phyloP scores from a whole-genome alignment of 2,329 filamentous ascomycete species.

The Colletotrichum cordylinicola region DNA sequence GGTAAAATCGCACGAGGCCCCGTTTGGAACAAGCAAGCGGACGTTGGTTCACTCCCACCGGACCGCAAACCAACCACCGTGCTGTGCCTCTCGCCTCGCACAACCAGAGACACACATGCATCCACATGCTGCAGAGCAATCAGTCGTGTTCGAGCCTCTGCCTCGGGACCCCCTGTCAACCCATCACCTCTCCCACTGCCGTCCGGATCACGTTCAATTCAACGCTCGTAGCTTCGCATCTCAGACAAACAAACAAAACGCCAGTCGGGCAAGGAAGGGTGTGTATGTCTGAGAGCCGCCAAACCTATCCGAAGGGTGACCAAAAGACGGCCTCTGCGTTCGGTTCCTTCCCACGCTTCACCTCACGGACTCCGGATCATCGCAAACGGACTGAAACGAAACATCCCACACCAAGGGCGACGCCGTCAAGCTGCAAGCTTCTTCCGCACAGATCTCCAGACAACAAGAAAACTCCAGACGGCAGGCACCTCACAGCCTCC shows the following conservation, averaged over 20 bases:
- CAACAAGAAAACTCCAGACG: not conserved
- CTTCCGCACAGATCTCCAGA: slow-evolving; percentile 11
- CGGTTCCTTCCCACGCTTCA: not conserved
- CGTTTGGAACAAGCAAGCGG: not conserved
- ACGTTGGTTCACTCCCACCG: not conserved
- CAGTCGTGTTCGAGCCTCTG: not conserved
- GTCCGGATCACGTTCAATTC: not conserved
- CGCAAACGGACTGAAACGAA: slow-evolving; percentile 13
- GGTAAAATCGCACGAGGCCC: not conserved
- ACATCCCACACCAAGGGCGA: not conserved
- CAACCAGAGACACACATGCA: not conserved
- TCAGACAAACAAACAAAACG: not conserved
- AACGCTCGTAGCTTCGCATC: not conserved
- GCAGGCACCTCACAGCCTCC: slow-evolving; percentile 4
- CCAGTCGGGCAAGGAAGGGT: not conserved
- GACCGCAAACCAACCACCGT: not conserved
- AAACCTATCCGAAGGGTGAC: not conserved
- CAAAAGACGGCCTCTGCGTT: not conserved
- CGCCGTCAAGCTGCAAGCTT: not conserved
- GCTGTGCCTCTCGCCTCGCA: not conserved
- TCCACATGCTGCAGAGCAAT: not conserved
- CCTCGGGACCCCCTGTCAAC: not conserved
- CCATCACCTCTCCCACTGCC: not conserved
- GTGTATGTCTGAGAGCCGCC: not conserved
- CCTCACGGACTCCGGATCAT: slow-evolving; percentile 4